Conservation (phyloP, 768 basidiomycete species). For the Dictyophora rubrovolvata region DNA sequence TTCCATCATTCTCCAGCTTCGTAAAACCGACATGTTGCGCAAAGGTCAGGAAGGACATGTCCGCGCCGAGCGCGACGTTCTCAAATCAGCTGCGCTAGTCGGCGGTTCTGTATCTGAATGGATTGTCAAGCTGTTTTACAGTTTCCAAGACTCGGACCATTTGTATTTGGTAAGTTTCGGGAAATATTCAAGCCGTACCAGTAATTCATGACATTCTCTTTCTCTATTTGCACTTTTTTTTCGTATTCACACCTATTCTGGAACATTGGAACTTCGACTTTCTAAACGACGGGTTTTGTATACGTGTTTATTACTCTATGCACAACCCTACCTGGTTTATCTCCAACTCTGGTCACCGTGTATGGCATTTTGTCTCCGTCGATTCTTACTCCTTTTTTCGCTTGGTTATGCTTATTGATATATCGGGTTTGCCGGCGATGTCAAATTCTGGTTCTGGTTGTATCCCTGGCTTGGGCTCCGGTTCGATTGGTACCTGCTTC, state of each 20-base stretch:
- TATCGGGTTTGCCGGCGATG: not conserved
- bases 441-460: not conserved
- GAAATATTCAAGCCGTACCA: not conserved
- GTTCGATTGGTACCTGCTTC: not conserved
- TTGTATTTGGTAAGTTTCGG: constrained; percentile 72
- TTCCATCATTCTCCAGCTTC: constrained; percentile 38
- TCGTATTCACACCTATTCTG: too few species aligned
- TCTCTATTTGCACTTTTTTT: not conserved
- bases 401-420: not conserved
- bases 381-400: not conserved
- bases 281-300: too few species aligned
- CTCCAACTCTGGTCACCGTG: too few species aligned
- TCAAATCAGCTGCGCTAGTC: constrained; percentile 81
- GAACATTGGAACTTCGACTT: too few species aligned
- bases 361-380: too few species aligned
- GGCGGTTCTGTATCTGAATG: constrained; percentile 72
- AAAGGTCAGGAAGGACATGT: constrained; percentile 98
- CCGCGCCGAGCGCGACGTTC: constrained; percentile 87
- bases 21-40: constrained; percentile 87
- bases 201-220: not conserved
- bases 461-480: not conserved
- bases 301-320: too few species aligned
- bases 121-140: constrained; percentile 91
- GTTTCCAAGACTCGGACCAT: constrained; percentile 90
- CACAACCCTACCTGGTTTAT: too few species aligned